Conservation (phyloP, 805 yeast species). For the Komagataella ulmi region DNA sequence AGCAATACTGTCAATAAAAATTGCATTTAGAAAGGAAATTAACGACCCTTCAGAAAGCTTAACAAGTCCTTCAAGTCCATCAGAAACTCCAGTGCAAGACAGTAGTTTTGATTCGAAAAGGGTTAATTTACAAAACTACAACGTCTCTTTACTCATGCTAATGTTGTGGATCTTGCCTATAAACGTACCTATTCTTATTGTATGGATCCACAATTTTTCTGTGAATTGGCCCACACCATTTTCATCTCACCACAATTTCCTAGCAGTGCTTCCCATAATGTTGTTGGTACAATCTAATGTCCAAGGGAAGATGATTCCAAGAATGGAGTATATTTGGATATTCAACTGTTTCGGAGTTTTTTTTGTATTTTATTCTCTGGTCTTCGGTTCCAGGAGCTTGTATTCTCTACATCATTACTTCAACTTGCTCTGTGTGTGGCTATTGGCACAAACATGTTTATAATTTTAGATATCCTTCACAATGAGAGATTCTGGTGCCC, state of each 20-base stretch:
- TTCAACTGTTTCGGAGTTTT: slow-evolving; percentile 31
- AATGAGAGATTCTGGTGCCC: slow-evolving; percentile 46
- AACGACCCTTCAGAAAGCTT: not conserved
- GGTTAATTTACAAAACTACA: slow-evolving; percentile 36
- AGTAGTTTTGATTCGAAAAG: not conserved
- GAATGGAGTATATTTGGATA: slow-evolving; percentile 12
- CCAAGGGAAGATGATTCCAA: slow-evolving; percentile 33
- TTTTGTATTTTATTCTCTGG: slow-evolving; percentile 42
- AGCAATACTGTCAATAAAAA: slow-evolving; percentile 27
- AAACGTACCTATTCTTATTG: slow-evolving; percentile 64
- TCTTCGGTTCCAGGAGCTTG: slow-evolving; percentile 73
- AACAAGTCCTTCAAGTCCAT: not conserved
- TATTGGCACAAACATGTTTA: slow-evolving; percentile 27
- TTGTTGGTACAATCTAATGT: slow-evolving; percentile 41
- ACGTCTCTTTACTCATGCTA: slow-evolving; percentile 46
- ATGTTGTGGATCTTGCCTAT: slow-evolving; percentile 74
- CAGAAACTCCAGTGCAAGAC: not conserved
- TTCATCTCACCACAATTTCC: slow-evolving; percentile 71
- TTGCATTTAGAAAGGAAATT: not conserved
- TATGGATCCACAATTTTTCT: slow-evolving; percentile 68
- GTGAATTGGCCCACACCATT: slow-evolving; percentile 77
- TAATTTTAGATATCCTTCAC: slow-evolving; percentile 21
- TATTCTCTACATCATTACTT: slow-evolving; percentile 74
- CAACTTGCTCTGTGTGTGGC: slow-evolving; percentile 48
- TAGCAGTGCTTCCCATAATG: slow-evolving; percentile 67